phyloP scores from a whole-genome alignment of 805 yeast species.

The Candida corydali region DNA sequence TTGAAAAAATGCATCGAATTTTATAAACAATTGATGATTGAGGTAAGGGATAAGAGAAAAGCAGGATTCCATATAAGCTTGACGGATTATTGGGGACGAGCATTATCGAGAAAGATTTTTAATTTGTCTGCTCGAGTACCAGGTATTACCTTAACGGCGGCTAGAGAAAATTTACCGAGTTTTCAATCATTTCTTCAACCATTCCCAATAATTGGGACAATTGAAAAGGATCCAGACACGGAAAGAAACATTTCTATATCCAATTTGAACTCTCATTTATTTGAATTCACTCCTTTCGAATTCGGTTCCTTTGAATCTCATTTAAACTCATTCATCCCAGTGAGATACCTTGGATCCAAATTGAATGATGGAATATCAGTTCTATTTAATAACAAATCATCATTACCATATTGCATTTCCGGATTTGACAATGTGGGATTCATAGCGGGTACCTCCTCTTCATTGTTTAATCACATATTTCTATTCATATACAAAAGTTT shows the following conservation, averaged over 20 bases:
- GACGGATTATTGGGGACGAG: slow-evolving; percentile 70
- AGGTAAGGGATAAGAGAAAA: slow-evolving; percentile 48
- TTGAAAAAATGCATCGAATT: slow-evolving; percentile 33
- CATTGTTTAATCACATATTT: slow-evolving; percentile 54
- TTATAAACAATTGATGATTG: slow-evolving; percentile 50
- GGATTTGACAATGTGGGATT: slow-evolving; percentile 60
- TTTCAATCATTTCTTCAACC: slow-evolving; percentile 41
- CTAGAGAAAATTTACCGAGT: slow-evolving; percentile 26
- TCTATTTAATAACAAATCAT: slow-evolving; percentile 13
- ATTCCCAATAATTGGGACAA: slow-evolving; percentile 45
- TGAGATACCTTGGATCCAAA: slow-evolving; percentile 50
- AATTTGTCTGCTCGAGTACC: slow-evolving; percentile 30
- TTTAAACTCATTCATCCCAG: slow-evolving; percentile 44
- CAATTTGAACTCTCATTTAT: slow-evolving; percentile 37
- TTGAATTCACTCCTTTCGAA: slow-evolving; percentile 63
- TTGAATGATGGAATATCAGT: slow-evolving; percentile 41
- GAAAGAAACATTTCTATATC: slow-evolving; percentile 6
- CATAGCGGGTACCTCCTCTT: slow-evolving; percentile 60
- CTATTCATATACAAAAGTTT: slow-evolving; percentile 43
- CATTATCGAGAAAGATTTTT: slow-evolving; percentile 47
- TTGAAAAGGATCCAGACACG: slow-evolving; percentile 31
- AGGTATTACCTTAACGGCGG: slow-evolving; percentile 36
- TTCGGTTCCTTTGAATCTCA: slow-evolving; percentile 46
- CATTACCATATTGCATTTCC: slow-evolving; percentile 37
- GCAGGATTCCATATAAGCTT: slow-evolving; percentile 54